A percentile compares a stretch with the other conserved stretches of the same genome.
Evolutionary conservation across 75 land plant genomes (phyloP).

Genomic region (Azolla pinnata): DNA sequence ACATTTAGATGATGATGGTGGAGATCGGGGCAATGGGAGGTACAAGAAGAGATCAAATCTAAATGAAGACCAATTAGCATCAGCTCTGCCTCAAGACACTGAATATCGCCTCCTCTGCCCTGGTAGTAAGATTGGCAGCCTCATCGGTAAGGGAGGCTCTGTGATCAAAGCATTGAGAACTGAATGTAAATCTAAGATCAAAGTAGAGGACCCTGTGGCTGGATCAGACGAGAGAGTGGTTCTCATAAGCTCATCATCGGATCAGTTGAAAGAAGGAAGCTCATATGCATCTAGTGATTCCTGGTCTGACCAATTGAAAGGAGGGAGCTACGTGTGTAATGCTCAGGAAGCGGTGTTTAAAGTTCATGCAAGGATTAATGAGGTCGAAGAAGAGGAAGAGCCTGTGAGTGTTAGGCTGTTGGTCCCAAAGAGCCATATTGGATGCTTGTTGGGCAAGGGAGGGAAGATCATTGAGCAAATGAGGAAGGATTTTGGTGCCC

Average conservation of each 20-base stretch:
- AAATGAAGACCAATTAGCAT: background rate
- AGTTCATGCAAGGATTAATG: slow-evolving; percentile 19
- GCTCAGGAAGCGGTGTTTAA: slow-evolving; percentile 26
- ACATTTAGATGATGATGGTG: background rate
- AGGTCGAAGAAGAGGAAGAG: slow-evolving; percentile 16
- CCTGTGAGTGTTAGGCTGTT: slow-evolving; percentile 13
- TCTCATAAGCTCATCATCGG: slow-evolving; percentile 14
- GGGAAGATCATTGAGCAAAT: slow-evolving; percentile 43
- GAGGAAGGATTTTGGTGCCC: slow-evolving; percentile 21
- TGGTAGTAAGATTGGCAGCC: slow-evolving; percentile 33
- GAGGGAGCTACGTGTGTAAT: slow-evolving; percentile 2
- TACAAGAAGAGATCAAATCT: background rate
- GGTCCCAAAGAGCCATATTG: slow-evolving; percentile 34
- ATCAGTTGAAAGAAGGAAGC: background rate
- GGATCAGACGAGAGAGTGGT: slow-evolving; percentile 32
- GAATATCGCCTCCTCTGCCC: slow-evolving; percentile 49
- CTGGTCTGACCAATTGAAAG: background rate
- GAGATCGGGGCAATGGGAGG: background rate
- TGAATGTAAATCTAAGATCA: slow-evolving; percentile 30
- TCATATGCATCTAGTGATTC: background rate
- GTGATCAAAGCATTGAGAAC: slow-evolving; percentile 30
- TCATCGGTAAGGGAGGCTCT: slow-evolving; percentile 49
- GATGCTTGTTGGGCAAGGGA: slow-evolving; percentile 49
- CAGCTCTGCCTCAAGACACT: slow-evolving; percentile 11
- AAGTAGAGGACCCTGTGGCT: slow-evolving; percentile 26